Evolutionary conservation across 805 yeast species (phyloP), one percentile per base, ranked within the genome.

Genomic region (Pachysolen tannophilus): DNA sequence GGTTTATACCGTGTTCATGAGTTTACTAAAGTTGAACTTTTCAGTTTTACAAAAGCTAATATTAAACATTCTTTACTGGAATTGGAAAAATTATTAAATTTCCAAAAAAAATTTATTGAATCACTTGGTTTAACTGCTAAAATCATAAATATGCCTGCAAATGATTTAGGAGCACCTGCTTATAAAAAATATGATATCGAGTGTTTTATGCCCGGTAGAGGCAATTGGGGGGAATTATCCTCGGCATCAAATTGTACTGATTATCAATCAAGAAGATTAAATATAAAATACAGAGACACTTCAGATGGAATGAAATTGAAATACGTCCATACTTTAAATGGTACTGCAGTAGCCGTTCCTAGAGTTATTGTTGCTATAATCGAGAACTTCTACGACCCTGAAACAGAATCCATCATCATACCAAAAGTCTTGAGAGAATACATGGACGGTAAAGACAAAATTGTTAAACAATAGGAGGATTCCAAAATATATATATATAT

Each of bases 181-280:
- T 75, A 69, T 56, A 79, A 82, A 50, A 92, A 92, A 54, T 85
- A 78, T 52, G 98, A 92, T 48, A 84, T 88, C 38, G 98, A 92
- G 58, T 95, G 88, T 0, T 85, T 95, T 87, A 90, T 92, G 97
- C 97, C 97, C 0, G 97, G 97, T 2, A 72, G 96, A 47, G 88
- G 85, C 1, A 55, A 61, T 2, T 90, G 94, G 85, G 98, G 98
- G 4, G 98, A 92, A 53, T 67, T 92, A 21, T 78, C 94, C 2
- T 84, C 95, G 20, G 70, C 94, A 1, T 87, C 97, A 2, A 90
- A 88, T 52, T 92, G 98, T 56, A 73, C 86, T 3, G 97, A 88
- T 45, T 92, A 74, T 55, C 98, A 92, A 60, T 62, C 94, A 6
- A 69, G 95, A 55, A 69, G 97, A 48, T 65, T 92, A 46, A 78